Conservation (phyloP, 495 filamentous ascomycete species). For the Penicillium goetzii region DNA sequence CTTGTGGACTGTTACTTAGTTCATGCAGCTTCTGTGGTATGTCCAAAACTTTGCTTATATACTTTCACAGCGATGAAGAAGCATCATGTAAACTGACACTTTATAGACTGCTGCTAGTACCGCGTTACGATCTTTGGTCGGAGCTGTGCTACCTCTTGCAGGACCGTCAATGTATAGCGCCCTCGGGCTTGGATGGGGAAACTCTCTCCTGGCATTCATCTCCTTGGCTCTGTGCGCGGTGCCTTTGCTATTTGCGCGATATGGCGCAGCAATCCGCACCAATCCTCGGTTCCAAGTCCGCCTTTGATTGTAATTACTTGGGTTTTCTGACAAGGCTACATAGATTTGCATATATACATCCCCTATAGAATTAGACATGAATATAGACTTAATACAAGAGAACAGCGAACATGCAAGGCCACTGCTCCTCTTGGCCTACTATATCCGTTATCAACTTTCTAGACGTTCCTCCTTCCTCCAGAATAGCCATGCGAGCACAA, state of each 20-base stretch:
- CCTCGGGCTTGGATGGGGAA: slow-evolving; percentile 51
- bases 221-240: slow-evolving; percentile 34
- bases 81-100: background rate
- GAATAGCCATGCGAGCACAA: slow-evolving; percentile 57
- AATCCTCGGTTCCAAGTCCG: background rate
- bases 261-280: slow-evolving; percentile 38
- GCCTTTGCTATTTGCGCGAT: slow-evolving; percentile 46
- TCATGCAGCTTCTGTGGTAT: slow-evolving; percentile 60
- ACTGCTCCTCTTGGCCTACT: background rate
- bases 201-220: slow-evolving; percentile 52
- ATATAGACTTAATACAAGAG: background rate
- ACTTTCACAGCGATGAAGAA: background rate
- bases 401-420: background rate
- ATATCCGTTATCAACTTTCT: background rate
- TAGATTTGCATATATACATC: background rate
- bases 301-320: background rate
- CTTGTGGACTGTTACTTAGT: slow-evolving; percentile 68
- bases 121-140: slow-evolving; percentile 61
- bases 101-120: slow-evolving; percentile 57
- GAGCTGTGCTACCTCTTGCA: slow-evolving; percentile 56
- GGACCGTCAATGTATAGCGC: slow-evolving; percentile 46
- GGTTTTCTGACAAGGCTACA: background rate
- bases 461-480: slow-evolving; percentile 42
- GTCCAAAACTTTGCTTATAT: slow-evolving; percentile 33
- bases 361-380: background rate